Evolutionary conservation across 2,329 filamentous ascomycete genomes (phyloP).

Genomic region (Fusarium subglutinans): DNA sequence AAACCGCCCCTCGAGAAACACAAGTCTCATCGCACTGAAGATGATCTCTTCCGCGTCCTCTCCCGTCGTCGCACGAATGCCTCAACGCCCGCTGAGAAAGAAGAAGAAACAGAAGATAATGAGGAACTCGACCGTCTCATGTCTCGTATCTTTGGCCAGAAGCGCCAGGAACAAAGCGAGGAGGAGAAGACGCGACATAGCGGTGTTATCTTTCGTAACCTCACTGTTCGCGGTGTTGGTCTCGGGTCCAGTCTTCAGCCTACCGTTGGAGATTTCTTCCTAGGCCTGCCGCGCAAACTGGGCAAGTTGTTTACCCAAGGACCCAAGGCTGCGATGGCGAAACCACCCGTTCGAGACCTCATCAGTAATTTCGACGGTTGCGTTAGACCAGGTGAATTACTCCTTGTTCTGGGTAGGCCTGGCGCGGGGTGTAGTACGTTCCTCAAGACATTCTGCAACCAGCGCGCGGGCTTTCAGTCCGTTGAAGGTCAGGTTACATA

Average conservation of each 20-base stretch:
- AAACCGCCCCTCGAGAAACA: slow-evolving; percentile 34
- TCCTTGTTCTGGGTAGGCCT: slow-evolving; percentile 73
- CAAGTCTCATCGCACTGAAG: slow-evolving; percentile 53
- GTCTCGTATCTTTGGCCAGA: slow-evolving; percentile 75
- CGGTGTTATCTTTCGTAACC: slow-evolving; percentile 74
- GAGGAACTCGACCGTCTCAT: slow-evolving; percentile 69
- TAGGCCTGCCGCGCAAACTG: slow-evolving; percentile 59
- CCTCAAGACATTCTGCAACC: slow-evolving; percentile 76
- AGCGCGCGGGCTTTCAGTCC: slow-evolving; percentile 69
- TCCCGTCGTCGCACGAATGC: slow-evolving; percentile 59
- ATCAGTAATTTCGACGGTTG: slow-evolving; percentile 73
- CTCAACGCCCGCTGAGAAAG: slow-evolving; percentile 48
- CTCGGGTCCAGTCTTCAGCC: slow-evolving; percentile 66
- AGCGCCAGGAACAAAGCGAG: slow-evolving; percentile 71
- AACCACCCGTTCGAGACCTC: slow-evolving; percentile 70
- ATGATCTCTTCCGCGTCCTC: slow-evolving; percentile 60
- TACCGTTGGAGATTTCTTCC: slow-evolving; percentile 71
- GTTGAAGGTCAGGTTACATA: slow-evolving; percentile 74
- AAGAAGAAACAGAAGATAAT: slow-evolving; percentile 47
- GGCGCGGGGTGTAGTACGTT: slow-evolving; percentile 77
- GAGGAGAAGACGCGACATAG: slow-evolving; percentile 75
- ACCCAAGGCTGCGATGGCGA: slow-evolving; percentile 60
- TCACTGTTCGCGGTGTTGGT: slow-evolving; percentile 76
- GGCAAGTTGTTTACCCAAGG: slow-evolving; percentile 60
- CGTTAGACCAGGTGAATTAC: slow-evolving; percentile 75